Base-by-base conservation (phyloP, 2,329 filamentous ascomycete species). In the Akanthomyces dipterigenus region DNA sequence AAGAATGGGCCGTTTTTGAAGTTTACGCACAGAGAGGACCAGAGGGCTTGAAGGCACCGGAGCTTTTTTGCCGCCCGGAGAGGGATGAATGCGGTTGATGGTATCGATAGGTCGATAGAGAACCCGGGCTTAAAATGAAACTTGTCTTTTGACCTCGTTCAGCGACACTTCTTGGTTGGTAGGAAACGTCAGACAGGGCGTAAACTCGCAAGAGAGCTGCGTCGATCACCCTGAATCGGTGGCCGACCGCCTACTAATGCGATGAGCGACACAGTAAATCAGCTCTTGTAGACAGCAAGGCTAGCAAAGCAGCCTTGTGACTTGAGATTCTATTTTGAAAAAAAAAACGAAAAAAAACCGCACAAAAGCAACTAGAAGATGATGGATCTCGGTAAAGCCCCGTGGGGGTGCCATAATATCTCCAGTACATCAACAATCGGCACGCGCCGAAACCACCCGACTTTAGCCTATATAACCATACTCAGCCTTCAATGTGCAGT, bases 1-100 rank as follows among this genome's bases (percentile, higher is more conserved):
- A 60, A 60, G 56, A 40, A 60, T 22, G 56, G 56, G 43, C 56
- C 56, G 56, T 60, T 60, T 34, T 38, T 60, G 26, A 60, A 60
- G 46, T 60, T 60, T 45, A 60, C 36, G 12, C 20, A 43, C 40
- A 8, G 40, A 43, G 40, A 43, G 40, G 40, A 43, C 40, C 16
- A 43, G 40, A 43, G 16, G 40, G 40, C n/a, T 43, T 43, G 16
- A 43, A 43, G 40, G 16, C 40, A 43, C 8, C 40, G 40, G 40
- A 43, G 40, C 40, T 16, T 43, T 43, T 43, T 43, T 43, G 40
- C 40, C 40, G 40, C 20, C 5, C 40, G 40, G 8, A 43, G 40
- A 43, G 40, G 12, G 40, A 43, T 43, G 40, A 18, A 1, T 18
- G 40, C 40, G 40, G 40, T 43, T 43, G 18, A 43, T 43, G n/a